These are phyloP conservation scores for Lactifluus volemus DNA, from an alignment of 768 basidiomycete genomes.

Conservation along the genomic window DNA sequence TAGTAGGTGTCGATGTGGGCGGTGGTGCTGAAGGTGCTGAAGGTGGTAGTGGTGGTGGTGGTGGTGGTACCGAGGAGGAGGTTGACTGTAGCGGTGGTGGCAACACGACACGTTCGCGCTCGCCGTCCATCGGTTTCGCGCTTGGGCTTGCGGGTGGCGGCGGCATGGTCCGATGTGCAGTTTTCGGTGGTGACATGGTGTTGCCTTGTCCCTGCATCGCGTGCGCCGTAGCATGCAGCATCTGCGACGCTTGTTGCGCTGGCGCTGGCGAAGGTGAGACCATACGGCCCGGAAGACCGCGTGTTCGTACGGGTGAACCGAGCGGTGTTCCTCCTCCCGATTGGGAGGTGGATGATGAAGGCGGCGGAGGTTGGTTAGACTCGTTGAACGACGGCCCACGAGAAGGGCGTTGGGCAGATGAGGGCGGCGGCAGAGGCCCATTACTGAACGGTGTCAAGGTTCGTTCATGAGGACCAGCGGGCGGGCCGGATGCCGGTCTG, in stretches of 20 bases:
- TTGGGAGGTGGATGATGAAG: not conserved
- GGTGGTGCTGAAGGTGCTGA: too few species aligned
- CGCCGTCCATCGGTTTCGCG: slow-evolving; percentile 17
- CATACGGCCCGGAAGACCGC: slow-evolving; percentile 6
- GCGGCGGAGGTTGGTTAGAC: not conserved
- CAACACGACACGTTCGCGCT: slow-evolving; percentile 5
- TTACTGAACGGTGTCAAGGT: slow-evolving; percentile 24
- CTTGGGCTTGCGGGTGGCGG: slow-evolving; percentile 4
- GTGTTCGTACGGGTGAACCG: slow-evolving; percentile 9
- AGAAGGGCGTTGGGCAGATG: slow-evolving; percentile 3
- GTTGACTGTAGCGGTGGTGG: not conserved
- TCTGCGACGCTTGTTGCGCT: not conserved
- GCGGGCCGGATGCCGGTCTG: slow-evolving; percentile 20
- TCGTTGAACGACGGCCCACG: slow-evolving; percentile 17
- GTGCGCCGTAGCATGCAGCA: not conserved
- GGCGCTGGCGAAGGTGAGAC: not conserved
- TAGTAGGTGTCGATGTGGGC: not conserved
- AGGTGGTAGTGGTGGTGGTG: not conserved
- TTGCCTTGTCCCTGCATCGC: not conserved
- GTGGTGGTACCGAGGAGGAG: not conserved
- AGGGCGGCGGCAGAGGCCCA: not conserved
- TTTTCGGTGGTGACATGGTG: slow-evolving; percentile 12
- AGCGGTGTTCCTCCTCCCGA: slow-evolving; percentile 4
- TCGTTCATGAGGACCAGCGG: slow-evolving; percentile 24
- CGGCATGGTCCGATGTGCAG: not conserved